These are phyloP conservation scores for Ganoderma multipileum DNA, from an alignment of 1,284 basidiomycete genomes.

Conservation along the genomic window DNA sequence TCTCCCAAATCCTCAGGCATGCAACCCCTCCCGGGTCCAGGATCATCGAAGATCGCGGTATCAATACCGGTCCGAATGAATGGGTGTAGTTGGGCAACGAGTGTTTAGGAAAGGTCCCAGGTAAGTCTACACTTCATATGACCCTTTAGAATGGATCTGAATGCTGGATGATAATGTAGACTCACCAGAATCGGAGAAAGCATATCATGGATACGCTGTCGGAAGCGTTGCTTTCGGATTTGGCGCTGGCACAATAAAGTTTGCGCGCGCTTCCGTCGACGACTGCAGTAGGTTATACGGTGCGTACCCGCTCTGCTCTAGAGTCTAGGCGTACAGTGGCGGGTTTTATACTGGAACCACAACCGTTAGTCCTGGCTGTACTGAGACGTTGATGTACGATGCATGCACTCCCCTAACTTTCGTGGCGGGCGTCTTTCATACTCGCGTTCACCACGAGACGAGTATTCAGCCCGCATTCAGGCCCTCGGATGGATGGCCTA, in stretches of 20 bases:
- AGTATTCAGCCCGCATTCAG: neutral
- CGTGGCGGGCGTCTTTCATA: neutral
- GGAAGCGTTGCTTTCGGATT: neutral
- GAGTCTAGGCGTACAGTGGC: neutral
- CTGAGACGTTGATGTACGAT: neutral
- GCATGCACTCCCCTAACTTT: neutral
- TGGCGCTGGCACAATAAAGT: neutral
- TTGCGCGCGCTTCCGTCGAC: neutral
- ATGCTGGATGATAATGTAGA: neutral
- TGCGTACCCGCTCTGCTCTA: neutral
- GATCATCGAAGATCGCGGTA: neutral
- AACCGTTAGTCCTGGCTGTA: neutral
- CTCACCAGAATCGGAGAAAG: neutral
- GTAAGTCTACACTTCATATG: neutral
- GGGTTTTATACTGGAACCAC: neutral
- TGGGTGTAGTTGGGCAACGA: neutral
- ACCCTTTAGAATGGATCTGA: neutral
- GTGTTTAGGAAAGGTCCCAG: neutral
- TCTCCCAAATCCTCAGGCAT: neutral
- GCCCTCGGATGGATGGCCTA: neutral
- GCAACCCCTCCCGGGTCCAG: neutral
- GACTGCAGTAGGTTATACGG: neutral
- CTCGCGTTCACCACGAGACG: neutral
- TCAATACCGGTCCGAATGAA: neutral
- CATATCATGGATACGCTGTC: neutral